Evolutionary conservation across 169 alveolate genomes (phyloP).

Genomic region (Cryptosporidium ubiquitum): DNA sequence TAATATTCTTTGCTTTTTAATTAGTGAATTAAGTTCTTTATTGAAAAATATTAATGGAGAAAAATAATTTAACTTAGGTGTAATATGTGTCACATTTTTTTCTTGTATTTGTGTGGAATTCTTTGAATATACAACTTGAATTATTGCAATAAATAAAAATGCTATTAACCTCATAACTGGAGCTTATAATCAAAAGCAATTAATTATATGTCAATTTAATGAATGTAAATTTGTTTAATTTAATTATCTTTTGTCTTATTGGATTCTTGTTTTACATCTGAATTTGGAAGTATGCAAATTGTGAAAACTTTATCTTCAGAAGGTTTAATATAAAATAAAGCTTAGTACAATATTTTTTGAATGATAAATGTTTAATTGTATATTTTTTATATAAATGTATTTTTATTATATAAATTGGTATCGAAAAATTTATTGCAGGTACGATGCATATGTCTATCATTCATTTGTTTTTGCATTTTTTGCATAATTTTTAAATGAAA

Average conservation of each 20-base stretch:
- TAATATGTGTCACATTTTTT: background rate
- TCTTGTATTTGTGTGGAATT: background rate
- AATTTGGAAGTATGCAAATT: too few relatives aligned
- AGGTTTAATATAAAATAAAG: too few relatives aligned
- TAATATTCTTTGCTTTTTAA: background rate
- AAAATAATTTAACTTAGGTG: conserved; percentile 8
- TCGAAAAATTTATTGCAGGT: background rate
- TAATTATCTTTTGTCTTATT: background rate
- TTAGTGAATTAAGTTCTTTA: background rate
- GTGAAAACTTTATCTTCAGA: too few relatives aligned
- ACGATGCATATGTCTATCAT: conserved; percentile 6
- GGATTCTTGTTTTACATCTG: too few relatives aligned
- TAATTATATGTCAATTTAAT: too few relatives aligned
- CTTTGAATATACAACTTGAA: background rate
- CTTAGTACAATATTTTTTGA: background rate
- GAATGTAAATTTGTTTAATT: background rate
- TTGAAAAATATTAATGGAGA: conserved; percentile 14
- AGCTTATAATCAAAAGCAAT: too few relatives aligned
- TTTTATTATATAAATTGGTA: background rate
- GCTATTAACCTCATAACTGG: background rate
- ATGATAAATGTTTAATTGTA: too few relatives aligned
- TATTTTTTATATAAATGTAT: background rate
- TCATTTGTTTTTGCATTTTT: too few relatives aligned
- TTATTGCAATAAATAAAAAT: background rate
- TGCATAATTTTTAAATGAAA: too few relatives aligned